A percentile compares a stretch with the other conserved stretches of the same genome.
Conservation (phyloP, 2,329 filamentous ascomycete species). For the Verticillium tricorpus region DNA sequence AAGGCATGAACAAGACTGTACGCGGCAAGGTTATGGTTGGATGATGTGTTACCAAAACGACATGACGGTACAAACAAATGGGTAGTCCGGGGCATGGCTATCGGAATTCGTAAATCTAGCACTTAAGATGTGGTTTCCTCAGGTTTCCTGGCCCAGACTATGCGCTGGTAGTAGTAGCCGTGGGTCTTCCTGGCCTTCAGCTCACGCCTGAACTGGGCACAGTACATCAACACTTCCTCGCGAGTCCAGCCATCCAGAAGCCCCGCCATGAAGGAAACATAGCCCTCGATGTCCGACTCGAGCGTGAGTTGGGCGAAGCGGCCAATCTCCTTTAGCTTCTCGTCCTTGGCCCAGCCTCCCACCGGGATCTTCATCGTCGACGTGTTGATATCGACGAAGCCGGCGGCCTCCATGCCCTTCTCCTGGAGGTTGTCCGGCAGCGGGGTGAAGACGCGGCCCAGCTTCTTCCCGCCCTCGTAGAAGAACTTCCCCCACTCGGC, state of each 20-base stretch:
- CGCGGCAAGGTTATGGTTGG: too few species aligned
- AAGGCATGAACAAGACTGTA: background rate
- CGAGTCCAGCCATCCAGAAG: conserved; percentile 29
- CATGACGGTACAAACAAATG: background rate
- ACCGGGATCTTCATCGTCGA: conserved; percentile 23
- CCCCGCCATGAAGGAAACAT: conserved; percentile 26
- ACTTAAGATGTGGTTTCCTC: background rate
- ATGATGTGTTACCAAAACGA: too few species aligned
- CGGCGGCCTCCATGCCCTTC: conserved; percentile 23
- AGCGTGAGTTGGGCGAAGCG: conserved; percentile 23
- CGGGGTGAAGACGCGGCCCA: conserved; percentile 24
- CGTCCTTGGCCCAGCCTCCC: conserved; percentile 35
- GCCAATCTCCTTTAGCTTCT: conserved; percentile 29
- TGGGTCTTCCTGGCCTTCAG: conserved; percentile 22
- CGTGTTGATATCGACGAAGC: conserved; percentile 18
- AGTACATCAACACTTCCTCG: conserved; percentile 27
- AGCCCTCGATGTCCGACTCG: conserved; percentile 27
- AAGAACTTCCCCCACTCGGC: conserved; percentile 30
- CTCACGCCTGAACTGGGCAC: conserved; percentile 27
- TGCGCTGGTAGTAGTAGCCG: conserved; percentile 22
- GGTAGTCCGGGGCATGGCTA: background rate
- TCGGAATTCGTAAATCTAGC: background rate
- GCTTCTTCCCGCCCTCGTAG: conserved; percentile 24
- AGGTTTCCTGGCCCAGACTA: conserved; percentile 23
- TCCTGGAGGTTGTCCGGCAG: conserved; percentile 24